Conservation (phyloP, 345 rosid genomes). For the Euphorbia tirucalli region DNA sequence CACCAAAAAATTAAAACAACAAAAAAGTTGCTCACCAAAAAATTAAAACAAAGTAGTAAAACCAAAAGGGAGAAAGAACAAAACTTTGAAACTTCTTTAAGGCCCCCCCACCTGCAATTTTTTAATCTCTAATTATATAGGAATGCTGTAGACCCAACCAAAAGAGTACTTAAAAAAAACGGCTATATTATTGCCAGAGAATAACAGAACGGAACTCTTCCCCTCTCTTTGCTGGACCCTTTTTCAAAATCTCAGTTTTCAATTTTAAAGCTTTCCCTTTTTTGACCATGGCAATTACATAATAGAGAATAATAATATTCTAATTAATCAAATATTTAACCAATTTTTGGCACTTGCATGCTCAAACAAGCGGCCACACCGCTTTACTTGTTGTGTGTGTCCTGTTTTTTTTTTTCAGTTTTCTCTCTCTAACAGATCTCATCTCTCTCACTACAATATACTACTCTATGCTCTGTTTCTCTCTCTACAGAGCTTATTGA, state of each 20-base stretch:
- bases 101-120: conserved; percentile 11
- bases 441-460: neutral
- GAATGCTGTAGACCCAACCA: neutral
- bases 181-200: conserved; percentile 11
- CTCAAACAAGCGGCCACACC: conserved; percentile 44
- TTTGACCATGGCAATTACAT: conserved; percentile 1
- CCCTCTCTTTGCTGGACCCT: conserved; percentile 21
- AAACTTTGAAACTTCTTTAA: neutral
- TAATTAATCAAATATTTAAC: conserved; percentile 1
- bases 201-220: conserved; percentile 16
- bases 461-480: conserved; percentile 27
- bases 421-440: conserved; percentile 45
- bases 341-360: conserved; percentile 19
- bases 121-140: no score
- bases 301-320: neutral
- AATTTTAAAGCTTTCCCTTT: neutral
- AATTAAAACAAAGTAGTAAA: neutral
- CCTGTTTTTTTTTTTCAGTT: conserved; percentile 31
- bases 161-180: conserved; percentile 9
- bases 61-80: neutral
- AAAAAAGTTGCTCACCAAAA: neutral
- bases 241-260: conserved; percentile 18
- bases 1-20: no score
- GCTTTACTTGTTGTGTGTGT: conserved; percentile 43
- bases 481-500: neutral